Percentiles rank a stretch among this genome's conserved stretches.
phyloP scores from a whole-genome alignment of 139 green algal genomes.

The Chlamydomonas schloesseri region DNA sequence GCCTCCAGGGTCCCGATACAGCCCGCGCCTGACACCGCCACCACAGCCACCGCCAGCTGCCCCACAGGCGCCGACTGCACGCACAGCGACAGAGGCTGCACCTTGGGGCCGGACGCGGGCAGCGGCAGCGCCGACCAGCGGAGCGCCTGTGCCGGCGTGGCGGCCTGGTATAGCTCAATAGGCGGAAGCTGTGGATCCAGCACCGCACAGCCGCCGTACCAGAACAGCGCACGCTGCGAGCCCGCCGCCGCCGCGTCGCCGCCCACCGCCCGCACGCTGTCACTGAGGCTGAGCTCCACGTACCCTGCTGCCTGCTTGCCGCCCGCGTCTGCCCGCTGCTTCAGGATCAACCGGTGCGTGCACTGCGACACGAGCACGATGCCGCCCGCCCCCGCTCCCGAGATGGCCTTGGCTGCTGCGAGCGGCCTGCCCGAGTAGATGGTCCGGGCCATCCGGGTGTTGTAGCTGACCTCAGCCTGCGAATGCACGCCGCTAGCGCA shows the following conservation, averaged over 20 bases:
- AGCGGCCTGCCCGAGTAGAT: background rate
- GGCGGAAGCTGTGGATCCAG: constrained; percentile 1
- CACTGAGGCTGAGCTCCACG: background rate
- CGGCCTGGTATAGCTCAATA: constrained; percentile 9
- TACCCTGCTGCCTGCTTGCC: no score
- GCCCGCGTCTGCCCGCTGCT: background rate
- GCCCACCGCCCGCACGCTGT: no score
- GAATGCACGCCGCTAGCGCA: background rate
- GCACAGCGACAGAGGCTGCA: background rate
- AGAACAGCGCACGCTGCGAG: background rate
- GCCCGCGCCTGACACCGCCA: background rate
- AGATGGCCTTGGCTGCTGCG: background rate
- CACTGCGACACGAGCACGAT: constrained; percentile 8
- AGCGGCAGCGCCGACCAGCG: constrained; percentile 24
- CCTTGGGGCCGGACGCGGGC: background rate
- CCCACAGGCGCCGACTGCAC: background rate
- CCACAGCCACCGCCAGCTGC: constrained; percentile 3
- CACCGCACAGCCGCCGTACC: constrained; percentile 3
- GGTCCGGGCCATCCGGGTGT: background rate
- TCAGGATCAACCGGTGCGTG: constrained; percentile 1
- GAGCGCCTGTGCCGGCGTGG: background rate
- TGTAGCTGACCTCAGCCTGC: background rate
- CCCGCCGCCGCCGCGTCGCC: background rate
- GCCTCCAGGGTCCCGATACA: background rate
- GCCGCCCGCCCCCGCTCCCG: background rate